Evolutionary conservation across 2,329 filamentous ascomycete species (phyloP).

Genomic region (Botrytis tulipae): DNA sequence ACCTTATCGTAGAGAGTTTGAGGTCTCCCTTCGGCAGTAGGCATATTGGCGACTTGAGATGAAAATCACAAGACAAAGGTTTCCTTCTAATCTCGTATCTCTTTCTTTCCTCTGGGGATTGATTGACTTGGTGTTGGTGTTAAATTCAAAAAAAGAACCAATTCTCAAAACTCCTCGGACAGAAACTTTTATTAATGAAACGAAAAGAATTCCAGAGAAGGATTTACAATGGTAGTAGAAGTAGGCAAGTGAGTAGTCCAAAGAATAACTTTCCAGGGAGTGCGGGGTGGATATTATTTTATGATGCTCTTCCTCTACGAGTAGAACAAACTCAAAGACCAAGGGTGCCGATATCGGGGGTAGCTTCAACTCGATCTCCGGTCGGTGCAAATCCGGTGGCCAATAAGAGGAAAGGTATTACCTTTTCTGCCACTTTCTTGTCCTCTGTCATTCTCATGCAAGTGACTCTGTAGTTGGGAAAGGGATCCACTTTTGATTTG

Average conservation of each 20-base stretch:
- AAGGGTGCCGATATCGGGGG: conserved; percentile 20
- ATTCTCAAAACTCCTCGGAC: neutral
- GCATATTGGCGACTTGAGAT: conserved; percentile 11
- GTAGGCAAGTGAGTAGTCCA: neutral
- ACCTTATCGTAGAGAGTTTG: conserved; percentile 95
- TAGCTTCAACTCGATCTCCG: neutral
- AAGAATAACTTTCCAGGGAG: neutral
- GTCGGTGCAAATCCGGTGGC: neutral
- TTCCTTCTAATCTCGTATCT: neutral
- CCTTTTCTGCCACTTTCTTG: neutral
- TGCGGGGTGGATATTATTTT: conserved; percentile 18
- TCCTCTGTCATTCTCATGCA: neutral
- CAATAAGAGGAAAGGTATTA: neutral
- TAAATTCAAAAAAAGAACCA: neutral
- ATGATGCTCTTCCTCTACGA: conserved; percentile 19
- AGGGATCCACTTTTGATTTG: neutral
- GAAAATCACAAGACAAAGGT: neutral
- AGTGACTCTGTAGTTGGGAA: neutral
- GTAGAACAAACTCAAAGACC: conserved; percentile 17
- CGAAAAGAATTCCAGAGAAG: neutral
- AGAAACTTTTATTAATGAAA: neutral
- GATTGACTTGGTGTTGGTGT: neutral
- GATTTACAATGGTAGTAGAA: neutral
- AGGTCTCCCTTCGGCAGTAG: conserved; percentile 22
- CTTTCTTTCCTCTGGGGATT: neutral